Evolutionary conservation across 2,329 filamentous ascomycete species (phyloP).

Genomic region (Alternaria hordeiaustralica): DNA sequence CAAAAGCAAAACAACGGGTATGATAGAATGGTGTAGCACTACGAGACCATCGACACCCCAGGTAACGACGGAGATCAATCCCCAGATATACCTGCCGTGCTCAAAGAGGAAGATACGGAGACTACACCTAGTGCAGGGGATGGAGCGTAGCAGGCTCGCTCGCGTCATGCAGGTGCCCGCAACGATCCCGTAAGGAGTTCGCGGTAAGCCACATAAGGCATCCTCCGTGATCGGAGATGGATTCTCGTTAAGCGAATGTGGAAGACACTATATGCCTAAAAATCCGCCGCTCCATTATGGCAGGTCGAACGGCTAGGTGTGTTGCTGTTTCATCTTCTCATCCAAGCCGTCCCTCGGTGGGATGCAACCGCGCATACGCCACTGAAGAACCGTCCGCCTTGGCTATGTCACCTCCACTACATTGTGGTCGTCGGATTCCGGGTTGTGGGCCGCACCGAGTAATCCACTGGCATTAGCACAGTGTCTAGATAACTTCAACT

Average conservation of each 20-base stretch:
- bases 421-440: constrained; percentile 1
- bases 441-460: neutral
- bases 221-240: neutral
- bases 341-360: constrained; percentile 11
- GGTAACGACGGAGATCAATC: neutral
- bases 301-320: neutral
- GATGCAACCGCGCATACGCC: constrained; percentile 3
- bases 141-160: neutral
- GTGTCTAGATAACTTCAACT: neutral
- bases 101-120: neutral
- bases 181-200: neutral
- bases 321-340: constrained; percentile 2
- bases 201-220: neutral
- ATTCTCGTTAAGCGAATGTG: neutral
- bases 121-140: constrained; percentile 1
- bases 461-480: neutral
- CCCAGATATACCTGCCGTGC: constrained; percentile 5
- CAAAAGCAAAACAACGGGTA: neutral
- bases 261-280: neutral
- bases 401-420: neutral
- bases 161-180: constrained; percentile 12
- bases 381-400: constrained; percentile 1
- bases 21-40: neutral
- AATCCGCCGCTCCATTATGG: neutral
- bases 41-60: neutral